A percentile compares a stretch with the other conserved stretches of the same genome.
phyloP scores from a whole-genome alignment of 768 basidiomycete genomes.

The Lactifluus hygrophoroides region DNA sequence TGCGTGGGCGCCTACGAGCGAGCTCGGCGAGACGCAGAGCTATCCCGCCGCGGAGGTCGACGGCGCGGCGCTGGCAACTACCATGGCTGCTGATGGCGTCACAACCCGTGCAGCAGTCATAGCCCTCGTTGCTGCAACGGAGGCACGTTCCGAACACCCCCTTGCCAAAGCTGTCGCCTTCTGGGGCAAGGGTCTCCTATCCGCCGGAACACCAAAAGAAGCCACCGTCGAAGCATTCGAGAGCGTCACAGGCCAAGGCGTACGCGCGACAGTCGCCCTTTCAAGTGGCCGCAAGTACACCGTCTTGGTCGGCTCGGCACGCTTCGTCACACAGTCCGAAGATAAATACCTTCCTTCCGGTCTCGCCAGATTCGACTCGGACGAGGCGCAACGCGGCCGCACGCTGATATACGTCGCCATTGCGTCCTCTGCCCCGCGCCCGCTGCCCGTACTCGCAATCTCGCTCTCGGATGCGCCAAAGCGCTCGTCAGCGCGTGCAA shows the following conservation, averaged over 20 bases:
- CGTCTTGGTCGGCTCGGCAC: slow-evolving; percentile 67
- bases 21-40: slow-evolving; percentile 24
- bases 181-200: slow-evolving; percentile 63
- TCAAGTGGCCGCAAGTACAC: slow-evolving; percentile 38
- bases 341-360: slow-evolving; percentile 47
- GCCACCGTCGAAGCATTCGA: slow-evolving; percentile 68
- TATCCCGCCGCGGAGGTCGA: slow-evolving; percentile 12
- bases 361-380: slow-evolving; percentile 54
- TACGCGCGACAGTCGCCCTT: slow-evolving; percentile 58
- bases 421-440: slow-evolving; percentile 32
- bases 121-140: slow-evolving; percentile 77
- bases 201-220: slow-evolving; percentile 38
- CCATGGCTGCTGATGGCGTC: slow-evolving; percentile 49
- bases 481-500: slow-evolving; percentile 73
- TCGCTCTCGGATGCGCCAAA: slow-evolving; percentile 86
- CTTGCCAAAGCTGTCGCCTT: slow-evolving; percentile 87
- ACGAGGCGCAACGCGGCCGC: slow-evolving; percentile 64
- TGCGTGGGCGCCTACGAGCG: slow-evolving; percentile 54
- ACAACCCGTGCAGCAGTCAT: slow-evolving; percentile 55
- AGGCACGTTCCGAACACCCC: slow-evolving; percentile 92
- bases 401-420: slow-evolving; percentile 87
- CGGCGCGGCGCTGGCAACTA: slow-evolving; percentile 20
- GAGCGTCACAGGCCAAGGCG: slow-evolving; percentile 82
- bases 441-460: slow-evolving; percentile 65
- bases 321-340: slow-evolving; percentile 54